phyloP scores from a whole-genome alignment of 2,329 filamentous ascomycete genomes.

The Incumbomyces delicatus region DNA sequence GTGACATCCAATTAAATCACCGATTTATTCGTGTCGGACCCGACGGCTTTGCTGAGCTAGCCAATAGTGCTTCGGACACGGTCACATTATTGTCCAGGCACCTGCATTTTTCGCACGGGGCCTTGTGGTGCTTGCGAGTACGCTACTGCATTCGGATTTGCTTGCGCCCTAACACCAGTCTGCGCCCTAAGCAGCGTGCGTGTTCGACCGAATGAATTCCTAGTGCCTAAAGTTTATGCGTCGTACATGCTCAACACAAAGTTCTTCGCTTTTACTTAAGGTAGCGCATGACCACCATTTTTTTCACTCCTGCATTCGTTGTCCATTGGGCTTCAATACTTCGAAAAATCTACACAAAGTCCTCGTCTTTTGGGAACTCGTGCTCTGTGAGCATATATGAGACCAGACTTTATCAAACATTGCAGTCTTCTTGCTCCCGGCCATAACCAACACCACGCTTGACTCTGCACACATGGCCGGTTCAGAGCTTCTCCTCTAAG shows the following conservation, averaged over 20 bases:
- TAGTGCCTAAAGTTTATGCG: constrained; percentile 4
- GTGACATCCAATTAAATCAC: neutral
- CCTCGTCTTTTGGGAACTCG: neutral
- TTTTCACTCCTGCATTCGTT: constrained; percentile 1
- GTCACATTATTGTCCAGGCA: constrained; percentile 5
- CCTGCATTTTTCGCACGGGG: constrained; percentile 2
- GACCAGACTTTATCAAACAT: neutral
- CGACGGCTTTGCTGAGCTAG: neutral
- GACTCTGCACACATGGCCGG: neutral
- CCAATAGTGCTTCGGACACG: constrained; percentile 4
- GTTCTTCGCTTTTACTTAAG: constrained; percentile 8
- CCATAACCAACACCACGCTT: neutral
- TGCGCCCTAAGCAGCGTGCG: constrained; percentile 1
- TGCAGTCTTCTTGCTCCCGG: neutral
- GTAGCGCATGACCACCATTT: no score
- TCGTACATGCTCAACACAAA: constrained; percentile 5
- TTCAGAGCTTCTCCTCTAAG: neutral
- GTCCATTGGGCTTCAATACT: constrained; percentile 5
- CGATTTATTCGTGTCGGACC: neutral
- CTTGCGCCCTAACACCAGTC: constrained; percentile 5
- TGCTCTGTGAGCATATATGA: constrained; percentile 7
- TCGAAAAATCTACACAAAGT: neutral
- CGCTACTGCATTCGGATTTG: neutral
- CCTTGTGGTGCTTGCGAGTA: neutral
- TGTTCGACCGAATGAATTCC: constrained; percentile 2